Evolutionary conservation across 495 filamentous ascomycete species (phyloP).

Genomic region (Thermochaetoides thermophila): DNA sequence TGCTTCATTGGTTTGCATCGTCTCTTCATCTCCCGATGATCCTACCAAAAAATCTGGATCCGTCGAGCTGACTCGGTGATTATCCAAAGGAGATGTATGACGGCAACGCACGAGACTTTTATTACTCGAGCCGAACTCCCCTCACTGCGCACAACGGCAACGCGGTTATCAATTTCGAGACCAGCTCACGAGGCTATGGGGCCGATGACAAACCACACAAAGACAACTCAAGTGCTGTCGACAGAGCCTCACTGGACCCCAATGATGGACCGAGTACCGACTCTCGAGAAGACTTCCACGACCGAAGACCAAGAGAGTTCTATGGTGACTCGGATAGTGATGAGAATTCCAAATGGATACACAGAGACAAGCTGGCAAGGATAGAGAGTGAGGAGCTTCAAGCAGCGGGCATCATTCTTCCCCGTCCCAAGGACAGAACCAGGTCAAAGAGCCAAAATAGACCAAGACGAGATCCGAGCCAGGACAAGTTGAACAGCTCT

Average conservation of each 20-base stretch:
- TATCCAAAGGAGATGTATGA: slow-evolving; percentile 11
- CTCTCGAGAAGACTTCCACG: slow-evolving; percentile 4
- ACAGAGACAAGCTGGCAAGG: slow-evolving; percentile 82
- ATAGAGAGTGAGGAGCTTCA: slow-evolving; percentile 91
- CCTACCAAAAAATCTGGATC: no score
- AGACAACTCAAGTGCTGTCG: slow-evolving; percentile 39
- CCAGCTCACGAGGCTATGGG: no score
- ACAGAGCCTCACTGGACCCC: slow-evolving; percentile 42
- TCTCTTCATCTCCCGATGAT: not conserved
- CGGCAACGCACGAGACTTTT: slow-evolving; percentile 5
- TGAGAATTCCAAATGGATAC: slow-evolving; percentile 76
- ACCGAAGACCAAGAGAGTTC: no score
- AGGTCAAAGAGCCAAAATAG: slow-evolving; percentile 32
- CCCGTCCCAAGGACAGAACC: slow-evolving; percentile 37
- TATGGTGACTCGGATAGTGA: slow-evolving; percentile 19
- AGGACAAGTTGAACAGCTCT: slow-evolving; percentile 16
- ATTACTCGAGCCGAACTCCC: slow-evolving; percentile 7
- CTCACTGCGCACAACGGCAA: slow-evolving; percentile 22
- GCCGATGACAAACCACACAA: slow-evolving; percentile 37
- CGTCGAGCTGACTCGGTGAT: no score
- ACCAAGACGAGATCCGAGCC: slow-evolving; percentile 31
- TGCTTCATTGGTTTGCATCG: not conserved
- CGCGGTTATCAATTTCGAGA: no score
- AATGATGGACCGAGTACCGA: slow-evolving; percentile 24
- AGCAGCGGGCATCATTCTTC: slow-evolving; percentile 63